Percentiles rank a stretch among this genome's conserved stretches.
Conservation (phyloP, 305 asterid genomes). For the Withania somnifera region DNA sequence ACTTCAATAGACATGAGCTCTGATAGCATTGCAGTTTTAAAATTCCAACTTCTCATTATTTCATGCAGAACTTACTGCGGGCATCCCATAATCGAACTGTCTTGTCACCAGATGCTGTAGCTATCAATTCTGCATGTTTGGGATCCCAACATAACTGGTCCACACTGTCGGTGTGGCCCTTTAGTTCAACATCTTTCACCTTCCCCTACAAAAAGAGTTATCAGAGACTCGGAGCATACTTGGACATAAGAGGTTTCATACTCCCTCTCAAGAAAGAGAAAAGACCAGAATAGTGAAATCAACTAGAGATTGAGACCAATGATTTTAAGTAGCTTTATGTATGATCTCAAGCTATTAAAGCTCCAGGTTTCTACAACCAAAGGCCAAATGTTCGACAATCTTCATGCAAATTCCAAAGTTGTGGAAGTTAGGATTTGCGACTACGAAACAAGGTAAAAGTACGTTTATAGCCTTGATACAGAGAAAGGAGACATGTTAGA, state of each 20-base stretch:
- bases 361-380: not conserved
- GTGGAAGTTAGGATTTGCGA: not conserved
- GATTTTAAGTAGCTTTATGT: too few species aligned
- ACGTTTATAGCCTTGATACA: not conserved
- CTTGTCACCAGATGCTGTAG: slow-evolving; percentile 98
- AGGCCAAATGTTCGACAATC: not conserved
- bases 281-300: not conserved
- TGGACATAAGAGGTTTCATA: not conserved
- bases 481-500: not conserved
- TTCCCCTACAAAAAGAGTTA: slow-evolving; percentile 45
- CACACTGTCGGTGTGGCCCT: slow-evolving; percentile 93
- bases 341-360: not conserved
- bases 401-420: not conserved
- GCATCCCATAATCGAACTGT: slow-evolving; percentile 99
- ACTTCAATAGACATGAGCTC: not conserved
- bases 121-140: slow-evolving; percentile 85
- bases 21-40: not conserved
- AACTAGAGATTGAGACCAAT: not conserved
- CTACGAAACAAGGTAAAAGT: not conserved
- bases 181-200: slow-evolving; percentile 81
- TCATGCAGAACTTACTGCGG: slow-evolving; percentile 53
- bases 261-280: not conserved
- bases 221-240: not conserved
- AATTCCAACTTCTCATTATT: not conserved
- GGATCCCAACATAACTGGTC: slow-evolving; percentile 99